Evolutionary conservation across 331 rosid species (phyloP).

Genomic region (Quercus tomentella): DNA sequence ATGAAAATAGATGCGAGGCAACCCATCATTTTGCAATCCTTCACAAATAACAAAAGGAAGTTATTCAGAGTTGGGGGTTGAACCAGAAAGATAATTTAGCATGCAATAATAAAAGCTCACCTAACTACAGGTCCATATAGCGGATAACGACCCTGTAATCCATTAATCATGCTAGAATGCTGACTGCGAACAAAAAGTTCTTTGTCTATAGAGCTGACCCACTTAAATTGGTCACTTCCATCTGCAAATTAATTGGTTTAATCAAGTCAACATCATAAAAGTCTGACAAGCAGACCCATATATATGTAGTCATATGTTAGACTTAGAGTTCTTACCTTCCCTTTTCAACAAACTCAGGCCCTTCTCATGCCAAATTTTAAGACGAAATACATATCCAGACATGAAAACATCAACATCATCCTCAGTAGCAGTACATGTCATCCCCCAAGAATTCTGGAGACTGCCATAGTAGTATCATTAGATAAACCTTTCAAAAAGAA

Average conservation of each 20-base stretch:
- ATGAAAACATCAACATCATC: constrained; percentile 67
- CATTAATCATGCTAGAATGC: constrained; percentile 90
- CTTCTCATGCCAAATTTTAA: constrained; percentile 90
- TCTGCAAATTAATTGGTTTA: constrained; percentile 36
- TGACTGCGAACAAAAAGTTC: constrained; percentile 64
- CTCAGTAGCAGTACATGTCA: constrained; percentile 71
- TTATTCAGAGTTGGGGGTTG: constrained; percentile 24
- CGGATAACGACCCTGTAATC: constrained; percentile 70
- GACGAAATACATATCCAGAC: constrained; percentile 94
- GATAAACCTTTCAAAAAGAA: constrained; percentile 14
- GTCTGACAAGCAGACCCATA: neutral
- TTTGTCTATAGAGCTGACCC: constrained; percentile 59
- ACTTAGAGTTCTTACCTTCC: constrained; percentile 50
- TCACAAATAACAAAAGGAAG: constrained; percentile 20
- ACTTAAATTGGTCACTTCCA: constrained; percentile 47
- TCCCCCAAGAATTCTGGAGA: constrained; percentile 74
- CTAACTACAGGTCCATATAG: constrained; percentile 82
- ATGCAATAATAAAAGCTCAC: constrained; percentile 37
- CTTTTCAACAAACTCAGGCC: constrained; percentile 66
- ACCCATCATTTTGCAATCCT: constrained; percentile 98
- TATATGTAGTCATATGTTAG: constrained; percentile 6
- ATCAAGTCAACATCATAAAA: constrained; percentile 1
- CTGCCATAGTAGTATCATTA: constrained; percentile 51
- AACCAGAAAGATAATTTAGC: constrained; percentile 5
- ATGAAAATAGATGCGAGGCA: constrained; percentile 87